Base-by-base conservation (phyloP, 2,329 filamentous ascomycete species). In the Pseudopithomyces chartarum region DNA sequence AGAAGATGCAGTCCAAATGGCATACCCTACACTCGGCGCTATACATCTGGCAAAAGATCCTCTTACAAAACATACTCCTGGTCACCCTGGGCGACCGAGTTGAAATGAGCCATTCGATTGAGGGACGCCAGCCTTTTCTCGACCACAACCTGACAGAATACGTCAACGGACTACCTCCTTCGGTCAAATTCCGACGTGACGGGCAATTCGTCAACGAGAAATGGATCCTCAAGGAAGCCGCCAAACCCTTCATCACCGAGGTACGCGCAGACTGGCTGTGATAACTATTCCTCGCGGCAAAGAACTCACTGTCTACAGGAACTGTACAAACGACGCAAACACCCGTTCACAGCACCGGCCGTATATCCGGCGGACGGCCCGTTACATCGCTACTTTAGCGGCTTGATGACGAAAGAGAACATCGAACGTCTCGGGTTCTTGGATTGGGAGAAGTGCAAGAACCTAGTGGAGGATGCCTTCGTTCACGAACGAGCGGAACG, bases 161-260 rank as follows among this genome's bases (percentile, higher is more conserved):
- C 52, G 71, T 74, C 47, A 78, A 78, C 54, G 39, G 61, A 3
- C 61, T 78, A 6, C 76, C 77, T 0, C 76, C 76, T 0, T 69
- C 67, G 10, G 56, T 73, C 29, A 78, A 78, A 55, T 68, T 80
- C 17, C 58, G 66, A 8, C 78, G 68, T 58, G 65, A 71, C 34
- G 52, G 62, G 3, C 42, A 54, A 3, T 57, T 58, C 7, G 62
- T 68, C 22, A 63, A 42, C n/a, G 81, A 84, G 67, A 84, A 85
- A 58, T 82, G 79, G 75, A 78, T 84, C 26, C 74, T 85, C 1
- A 78, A 80, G 2, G 79, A 85, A 61, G 82, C 82, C 0, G 75
- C 73, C 19, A 77, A 75, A 55, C 81, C 82, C 2, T 85, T 79
- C 60, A 77, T 85, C 54, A 82, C 82, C 0, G 70, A 80, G 13